Base-by-base conservation (phyloP, 371 early-diverging fungal species). In the Chytridium lagenaria region DNA sequence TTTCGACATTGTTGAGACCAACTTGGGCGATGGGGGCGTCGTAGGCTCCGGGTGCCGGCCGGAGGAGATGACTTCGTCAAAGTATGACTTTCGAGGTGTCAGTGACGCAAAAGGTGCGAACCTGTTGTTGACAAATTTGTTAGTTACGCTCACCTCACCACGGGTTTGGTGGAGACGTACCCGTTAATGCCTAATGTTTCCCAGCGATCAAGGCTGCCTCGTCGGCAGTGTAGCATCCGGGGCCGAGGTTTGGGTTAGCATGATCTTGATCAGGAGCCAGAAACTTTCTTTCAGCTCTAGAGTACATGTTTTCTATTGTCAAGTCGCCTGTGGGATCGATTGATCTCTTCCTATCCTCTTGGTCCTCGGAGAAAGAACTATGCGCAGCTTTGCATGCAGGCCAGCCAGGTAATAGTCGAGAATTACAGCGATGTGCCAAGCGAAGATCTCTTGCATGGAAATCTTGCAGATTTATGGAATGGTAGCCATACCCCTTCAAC, bases 91-190 rank as follows among this genome's bases (percentile, higher is more conserved):
- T n/a, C 85, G 80, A 0, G 83, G 83, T 10, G 85, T 73, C 1
- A 85, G 77, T 19, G 82, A 81, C n/a, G 81, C 49, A 67, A 85
- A 85, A 2, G 85, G 85, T 1, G 85, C 85, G 61, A 81, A 85
- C 19, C 85, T 84, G 52, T 5, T 5, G 23, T 55, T 7, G 37
- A 16, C 40, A 22, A 12, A n/a, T 5, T 19, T 23, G 1, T 61
- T 10, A 10, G 38, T 5, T 2, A 57, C 15, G 67, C 31, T 23
- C 38, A 2, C 2, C 34, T 3, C 38, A 37, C n/a, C 0, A 34
- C 22, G 66, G 33, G 28, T 5, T 31, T 31, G 23, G 34, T 31
- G 52, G 30, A 72, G 38, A 19, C 36, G 7, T 70, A 84, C 84
- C 84, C 82, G 49, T 75, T 69, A 37, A 71, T 64, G 26, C 81